Base-by-base conservation (phyloP, 768 basidiomycete genomes). In the Lanmaoa pseudosensibilis region DNA sequence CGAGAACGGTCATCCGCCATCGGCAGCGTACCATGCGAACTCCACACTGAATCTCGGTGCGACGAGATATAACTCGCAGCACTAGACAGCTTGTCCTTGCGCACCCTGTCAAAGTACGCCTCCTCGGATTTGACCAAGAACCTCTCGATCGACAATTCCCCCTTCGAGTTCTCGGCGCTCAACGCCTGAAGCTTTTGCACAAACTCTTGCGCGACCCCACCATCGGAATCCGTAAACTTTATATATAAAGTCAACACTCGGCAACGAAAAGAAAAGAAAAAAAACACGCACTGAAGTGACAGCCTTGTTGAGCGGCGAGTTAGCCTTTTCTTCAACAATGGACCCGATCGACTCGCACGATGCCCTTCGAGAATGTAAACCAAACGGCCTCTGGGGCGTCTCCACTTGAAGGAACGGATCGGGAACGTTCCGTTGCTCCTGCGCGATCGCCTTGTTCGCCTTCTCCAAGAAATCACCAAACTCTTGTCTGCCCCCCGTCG, bases 271-370 rank as follows among this genome's bases (percentile, higher is more conserved):
- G n/a, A n/a, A n/a, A n/a, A n/a, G n/a, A n/a, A 11, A 25, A 38
- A 33, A 45, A 15, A 5, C 25, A 60, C 83, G 61, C 65, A 93
- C 91, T 57, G 92, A 88, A 51, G 88, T 88, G 65, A 93, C 92
- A 12, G 94, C 92, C 74, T 95, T 96, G 77, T 97, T 97, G 56
- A 96, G 76, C 12, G 94, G 94, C 23, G 94, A 94, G 59, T 89
- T 89, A 1, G 80, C 77, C 77, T 96, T 96, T 64, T 96, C 94
- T 59, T 94, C 92, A 32, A 93, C 88, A 51, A 96, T 93, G 4
- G 91, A 88, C 15, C 90, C 85, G 54, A 96, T 94, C 6, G 92
- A 94, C 65, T 96, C 94, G n/a, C 89, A 85, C 1, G 92, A 94
- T 0, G 87, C 86, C 7, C 83, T 81, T 6, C 93, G 81, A 40